These are phyloP conservation scores for Penicillium nucicola DNA, from an alignment of 495 filamentous ascomycete genomes.

Conservation along the genomic window DNA sequence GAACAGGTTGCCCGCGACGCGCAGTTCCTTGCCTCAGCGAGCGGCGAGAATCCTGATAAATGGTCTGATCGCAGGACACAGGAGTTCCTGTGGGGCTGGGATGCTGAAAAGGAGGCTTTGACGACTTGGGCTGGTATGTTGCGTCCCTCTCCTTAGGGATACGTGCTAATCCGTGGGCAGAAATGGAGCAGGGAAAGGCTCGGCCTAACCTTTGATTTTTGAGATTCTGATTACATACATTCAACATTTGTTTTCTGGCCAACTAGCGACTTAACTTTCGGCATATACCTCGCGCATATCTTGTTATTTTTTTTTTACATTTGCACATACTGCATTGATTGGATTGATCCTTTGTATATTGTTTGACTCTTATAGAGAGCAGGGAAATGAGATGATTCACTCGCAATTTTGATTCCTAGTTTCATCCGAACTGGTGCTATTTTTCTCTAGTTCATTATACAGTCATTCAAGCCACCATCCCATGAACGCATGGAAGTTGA, in stretches of 20 bases:
- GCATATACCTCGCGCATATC: background rate
- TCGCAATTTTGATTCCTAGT: background rate
- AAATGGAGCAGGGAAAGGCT: background rate
- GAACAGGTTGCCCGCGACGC: constrained; percentile 50
- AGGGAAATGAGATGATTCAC: background rate
- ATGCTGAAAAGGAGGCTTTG: constrained; percentile 43
- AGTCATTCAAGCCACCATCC: constrained; percentile 23
- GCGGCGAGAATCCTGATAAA: constrained; percentile 39
- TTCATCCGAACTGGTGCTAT: background rate
- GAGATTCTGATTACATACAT: background rate
- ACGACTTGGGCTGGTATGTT: constrained; percentile 39
- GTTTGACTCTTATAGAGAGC: no score
- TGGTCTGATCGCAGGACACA: constrained; percentile 51
- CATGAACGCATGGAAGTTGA: constrained; percentile 7
- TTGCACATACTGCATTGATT: background rate
- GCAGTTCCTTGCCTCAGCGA: constrained; percentile 35
- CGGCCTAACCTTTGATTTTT: constrained; percentile 11
- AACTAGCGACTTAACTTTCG: background rate
- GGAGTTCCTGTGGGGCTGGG: constrained; percentile 46
- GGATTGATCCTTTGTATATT: background rate
- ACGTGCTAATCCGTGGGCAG: constrained; percentile 4
- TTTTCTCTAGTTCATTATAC: constrained; percentile 26
- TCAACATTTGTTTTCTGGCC: constrained; percentile 6
- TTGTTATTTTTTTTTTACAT: background rate
- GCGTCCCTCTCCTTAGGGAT: background rate